These are phyloP conservation scores for Naganishia onofrii DNA, from an alignment of 768 basidiomycete genomes.

Conservation along the genomic window DNA sequence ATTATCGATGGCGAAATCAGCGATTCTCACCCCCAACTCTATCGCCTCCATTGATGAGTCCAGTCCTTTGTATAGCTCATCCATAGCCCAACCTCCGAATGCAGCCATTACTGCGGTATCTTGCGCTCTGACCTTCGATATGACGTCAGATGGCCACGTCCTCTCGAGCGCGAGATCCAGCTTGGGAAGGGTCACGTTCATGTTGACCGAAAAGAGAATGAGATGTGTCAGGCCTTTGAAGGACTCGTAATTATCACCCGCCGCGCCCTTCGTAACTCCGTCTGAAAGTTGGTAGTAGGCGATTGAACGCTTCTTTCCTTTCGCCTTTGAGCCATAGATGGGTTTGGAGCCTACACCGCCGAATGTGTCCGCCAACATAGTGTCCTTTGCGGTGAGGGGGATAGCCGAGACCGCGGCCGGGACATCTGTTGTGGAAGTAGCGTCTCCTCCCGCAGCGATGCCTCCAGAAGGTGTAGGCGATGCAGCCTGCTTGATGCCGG, in stretches of 20 bases:
- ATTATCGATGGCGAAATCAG: background rate
- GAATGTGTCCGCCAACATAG: too few species aligned
- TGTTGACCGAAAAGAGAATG: background rate
- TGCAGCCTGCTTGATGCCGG: too few species aligned
- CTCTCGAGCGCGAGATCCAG: background rate
- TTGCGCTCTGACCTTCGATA: background rate
- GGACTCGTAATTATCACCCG: background rate
- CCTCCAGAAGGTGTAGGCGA: too few species aligned
- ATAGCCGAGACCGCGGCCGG: too few species aligned
- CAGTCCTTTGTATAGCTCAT: background rate
- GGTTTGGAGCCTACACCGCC: too few species aligned
- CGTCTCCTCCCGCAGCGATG: too few species aligned
- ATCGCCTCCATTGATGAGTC: background rate
- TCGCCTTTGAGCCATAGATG: too few species aligned
- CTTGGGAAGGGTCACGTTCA: background rate
- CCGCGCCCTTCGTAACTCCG: too few species aligned
- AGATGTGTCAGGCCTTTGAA: background rate
- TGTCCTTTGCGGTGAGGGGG: too few species aligned
- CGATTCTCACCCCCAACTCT: background rate
- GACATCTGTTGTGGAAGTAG: too few species aligned
- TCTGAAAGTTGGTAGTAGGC: too few species aligned
- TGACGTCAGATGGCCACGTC: background rate
- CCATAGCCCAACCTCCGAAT: conserved; percentile 2
- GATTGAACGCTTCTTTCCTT: too few species aligned
- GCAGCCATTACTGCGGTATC: background rate